Evolutionary conservation across 2,329 filamentous ascomycete species (phyloP), one percentile per base, ranked within the genome.

Genomic region (Pseudogymnoascus sp.): DNA sequence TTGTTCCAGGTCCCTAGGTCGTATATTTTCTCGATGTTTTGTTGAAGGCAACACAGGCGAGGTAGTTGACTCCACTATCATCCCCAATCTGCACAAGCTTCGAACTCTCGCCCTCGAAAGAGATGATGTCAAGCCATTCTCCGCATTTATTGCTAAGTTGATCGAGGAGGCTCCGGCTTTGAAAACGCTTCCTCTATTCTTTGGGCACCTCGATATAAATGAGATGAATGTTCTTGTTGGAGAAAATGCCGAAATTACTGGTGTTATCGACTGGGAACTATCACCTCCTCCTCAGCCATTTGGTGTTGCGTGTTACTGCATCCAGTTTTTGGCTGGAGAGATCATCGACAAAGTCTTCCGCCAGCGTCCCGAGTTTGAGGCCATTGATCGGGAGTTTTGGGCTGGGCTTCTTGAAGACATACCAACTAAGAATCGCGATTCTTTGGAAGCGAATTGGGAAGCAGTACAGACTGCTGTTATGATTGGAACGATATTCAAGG

Each of bases 241-340:
- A 37, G 43, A 65, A 38, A 38, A 59, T 62, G 33, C 41, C 59
- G 24, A 28, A 31, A 19, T 65, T 59, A 41, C 62, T 10, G 62
- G 62, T 14, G 61, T 63, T 28, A 46, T 65, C 37, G 61, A 65
- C 56, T 65, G 61, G 61, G 63, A 65, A 43, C 56, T 65, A 26
- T 65, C 63, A 7, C 37, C 61, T 26, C 10, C 28, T 19, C 56
- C 62, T n/a, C 43, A 10, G 14, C 61, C 63, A 22, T 65, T 65
- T 19, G 61, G 63, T 10, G 43, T 65, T 28, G 41, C 56, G 6
- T 61, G 35, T 35, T 50, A 59, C 38, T 31, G 61, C 26, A 65
- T 65, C 38, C 61, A 65, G 46, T 31, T n/a, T 11, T 40, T 65
- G 6, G 61, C 56, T 53, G 61, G 63, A 3, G 28, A 40, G 33